Evolutionary conservation across 352 stramenopile genomes (phyloP).

Genomic region (Phytophthora tentaculata): DNA sequence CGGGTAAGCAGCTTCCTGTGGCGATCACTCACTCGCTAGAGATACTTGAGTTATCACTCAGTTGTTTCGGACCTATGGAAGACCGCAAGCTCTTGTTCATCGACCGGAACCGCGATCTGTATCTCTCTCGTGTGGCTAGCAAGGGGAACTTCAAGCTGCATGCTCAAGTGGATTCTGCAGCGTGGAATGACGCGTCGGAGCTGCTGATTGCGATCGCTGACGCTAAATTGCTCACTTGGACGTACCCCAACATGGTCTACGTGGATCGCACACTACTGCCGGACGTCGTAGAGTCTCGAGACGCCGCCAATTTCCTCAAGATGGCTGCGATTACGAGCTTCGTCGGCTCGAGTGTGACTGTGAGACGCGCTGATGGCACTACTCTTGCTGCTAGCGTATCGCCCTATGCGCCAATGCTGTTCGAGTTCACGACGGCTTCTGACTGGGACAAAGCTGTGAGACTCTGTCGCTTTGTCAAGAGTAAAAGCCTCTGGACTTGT

Average conservation of each 20-base stretch:
- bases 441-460: conserved; percentile 94
- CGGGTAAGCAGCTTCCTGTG: conserved; percentile 76
- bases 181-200: conserved; percentile 91
- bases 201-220: conserved; percentile 91
- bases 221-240: conserved; percentile 89
- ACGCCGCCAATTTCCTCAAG: conserved; percentile 86
- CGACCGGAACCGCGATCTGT: conserved; percentile 89
- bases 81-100: conserved; percentile 91
- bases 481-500: conserved; percentile 89
- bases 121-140: conserved; percentile 63
- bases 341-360: conserved; percentile 82
- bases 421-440: conserved; percentile 78
- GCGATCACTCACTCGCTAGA: conserved; percentile 74
- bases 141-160: conserved; percentile 88
- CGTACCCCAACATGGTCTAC: conserved; percentile 92
- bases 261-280: conserved; percentile 91
- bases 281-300: conserved; percentile 76
- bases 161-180: conserved; percentile 89
- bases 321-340: conserved; percentile 90
- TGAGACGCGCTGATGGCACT: conserved; percentile 88
- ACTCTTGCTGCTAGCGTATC: conserved; percentile 81
- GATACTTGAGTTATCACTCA: conserved; percentile 86
- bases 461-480: conserved; percentile 93
- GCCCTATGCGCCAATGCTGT: conserved; percentile 85
- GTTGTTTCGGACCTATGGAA: conserved; percentile 69